Base-by-base conservation (phyloP, 192 early-diverging fungal genomes). In the Mortierella alpina region DNA sequence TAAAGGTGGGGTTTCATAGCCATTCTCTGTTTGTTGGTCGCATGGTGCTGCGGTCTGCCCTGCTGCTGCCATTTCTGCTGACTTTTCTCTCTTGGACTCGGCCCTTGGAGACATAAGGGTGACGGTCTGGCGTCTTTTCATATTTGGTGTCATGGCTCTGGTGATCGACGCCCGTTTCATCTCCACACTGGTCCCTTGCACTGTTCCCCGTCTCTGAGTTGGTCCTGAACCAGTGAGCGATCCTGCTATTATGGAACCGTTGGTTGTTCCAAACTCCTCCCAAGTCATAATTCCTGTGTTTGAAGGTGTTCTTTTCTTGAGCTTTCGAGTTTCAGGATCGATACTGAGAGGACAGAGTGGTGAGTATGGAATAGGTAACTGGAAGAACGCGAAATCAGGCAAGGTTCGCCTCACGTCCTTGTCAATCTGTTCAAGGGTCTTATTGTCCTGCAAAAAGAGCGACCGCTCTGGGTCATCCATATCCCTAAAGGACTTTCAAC, bases 351-450 rank as follows among this genome's bases (percentile, higher is more conserved):
- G 87, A 53, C 86, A 86, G n/a, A 85, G 70, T 8, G 85, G 79
- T 44, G 82, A 86, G 39, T 83, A 78, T 12, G 89, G 85, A 40
- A 94, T 87, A 17, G 87, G 89, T 6, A 83, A 84, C 66, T 91
- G 91, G 64, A 95, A 94, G 80, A 95, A 94, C 1, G 89, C 88
- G 63, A 94, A 83, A 61, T 94, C 92, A 6, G 93, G 92, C 23
- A 94, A 80, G 8, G 93, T 94, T 17, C 93, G 81, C 51, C 92
- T 60, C 5, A 93, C 89, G 73, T 95, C 93, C 66, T 91, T 92
- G 81, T 93, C 91, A 31, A 94, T 93, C 72, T 94, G 92, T 44
- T 94, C 91, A 14, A 92, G 62, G 7, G 86, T 85, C 12, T 59
- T 71, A 51, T 88, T 87, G 52, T 92, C 90, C 60, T 88, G 74